Conservation (phyloP, 257 asterid species). For the Avicennia marina region DNA sequence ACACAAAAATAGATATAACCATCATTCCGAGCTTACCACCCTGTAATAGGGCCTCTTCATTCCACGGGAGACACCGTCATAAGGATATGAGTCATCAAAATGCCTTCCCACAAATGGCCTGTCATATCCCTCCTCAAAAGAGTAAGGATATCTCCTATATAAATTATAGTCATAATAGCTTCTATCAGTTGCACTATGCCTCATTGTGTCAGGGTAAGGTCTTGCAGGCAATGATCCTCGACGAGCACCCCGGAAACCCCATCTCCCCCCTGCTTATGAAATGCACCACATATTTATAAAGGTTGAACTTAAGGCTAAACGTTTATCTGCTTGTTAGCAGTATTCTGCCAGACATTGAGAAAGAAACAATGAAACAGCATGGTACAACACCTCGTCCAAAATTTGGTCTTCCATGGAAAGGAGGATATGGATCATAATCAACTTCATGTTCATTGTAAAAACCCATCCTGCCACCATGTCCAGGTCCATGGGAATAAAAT, state of each 20-base stretch:
- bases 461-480: constrained; percentile 35
- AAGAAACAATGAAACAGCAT: background rate
- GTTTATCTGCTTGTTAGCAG: background rate
- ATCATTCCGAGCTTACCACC: constrained; percentile 35
- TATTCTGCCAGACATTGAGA: background rate
- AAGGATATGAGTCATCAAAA: constrained; percentile 31
- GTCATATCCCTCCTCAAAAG: constrained; percentile 36
- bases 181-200: constrained; percentile 32
- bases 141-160: constrained; percentile 38
- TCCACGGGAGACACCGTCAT: constrained; percentile 42
- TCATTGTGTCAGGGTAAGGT: constrained; percentile 31
- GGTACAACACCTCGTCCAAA: constrained; percentile 40
- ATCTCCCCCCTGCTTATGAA: constrained; percentile 41
- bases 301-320: constrained; percentile 1
- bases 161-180: constrained; percentile 32
- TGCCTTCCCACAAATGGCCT: constrained; percentile 41
- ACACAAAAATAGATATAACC: constrained; percentile 1
- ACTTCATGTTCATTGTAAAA: constrained; percentile 27
- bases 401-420: constrained; percentile 37
- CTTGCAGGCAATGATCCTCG: constrained; percentile 30
- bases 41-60: constrained; percentile 44
- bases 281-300: constrained; percentile 8
- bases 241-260: constrained; percentile 47
- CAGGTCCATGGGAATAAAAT: constrained; percentile 35
- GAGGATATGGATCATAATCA: constrained; percentile 31